A percentile compares a stretch with the other conserved stretches of the same genome.
phyloP scores from a whole-genome alignment of 2,329 filamentous ascomycete species.

The Nemania bipapillata region DNA sequence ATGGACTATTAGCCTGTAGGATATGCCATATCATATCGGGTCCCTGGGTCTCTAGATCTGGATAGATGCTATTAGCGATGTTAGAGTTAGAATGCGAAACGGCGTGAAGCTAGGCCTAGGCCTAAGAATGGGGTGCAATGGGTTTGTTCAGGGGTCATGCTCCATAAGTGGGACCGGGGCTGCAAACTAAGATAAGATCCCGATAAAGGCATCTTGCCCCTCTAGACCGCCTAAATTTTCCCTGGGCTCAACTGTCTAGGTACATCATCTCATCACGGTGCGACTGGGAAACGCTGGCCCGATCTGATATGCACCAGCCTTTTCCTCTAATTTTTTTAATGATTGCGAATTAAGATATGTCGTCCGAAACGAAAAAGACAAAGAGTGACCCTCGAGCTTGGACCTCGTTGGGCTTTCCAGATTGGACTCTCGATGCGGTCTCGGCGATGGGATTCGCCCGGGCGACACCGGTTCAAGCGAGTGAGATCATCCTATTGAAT shows the following conservation, averaged over 20 bases:
- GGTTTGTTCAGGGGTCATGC: background rate
- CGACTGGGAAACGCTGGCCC: background rate
- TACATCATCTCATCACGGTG: background rate
- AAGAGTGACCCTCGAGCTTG: slow-evolving; percentile 68
- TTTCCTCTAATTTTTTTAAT: background rate
- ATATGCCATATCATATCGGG: too few relatives aligned
- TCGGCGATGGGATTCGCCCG: slow-evolving; percentile 84
- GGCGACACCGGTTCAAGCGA: slow-evolving; percentile 95
- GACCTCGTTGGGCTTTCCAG: slow-evolving; percentile 74
- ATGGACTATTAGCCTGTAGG: too few relatives aligned
- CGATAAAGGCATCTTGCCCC: slow-evolving; percentile 32
- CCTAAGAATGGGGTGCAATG: too few relatives aligned
- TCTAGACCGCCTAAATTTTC: slow-evolving; percentile 40
- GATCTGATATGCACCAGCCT: background rate
- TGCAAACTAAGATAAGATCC: slow-evolving; percentile 10
- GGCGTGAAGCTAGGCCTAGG: too few relatives aligned
- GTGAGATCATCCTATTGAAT: slow-evolving; percentile 49
- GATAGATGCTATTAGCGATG: too few relatives aligned
- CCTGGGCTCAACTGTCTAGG: background rate
- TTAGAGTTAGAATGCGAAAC: too few relatives aligned
- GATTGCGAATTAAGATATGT: slow-evolving; percentile 45
- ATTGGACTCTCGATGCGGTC: slow-evolving; percentile 89
- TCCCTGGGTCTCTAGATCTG: too few relatives aligned
- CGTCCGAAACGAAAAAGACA: slow-evolving; percentile 49
- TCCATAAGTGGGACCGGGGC: slow-evolving; percentile 6